These are phyloP conservation scores for Meira nashicola DNA, from an alignment of 1,284 basidiomycete genomes.

Conservation along the genomic window DNA sequence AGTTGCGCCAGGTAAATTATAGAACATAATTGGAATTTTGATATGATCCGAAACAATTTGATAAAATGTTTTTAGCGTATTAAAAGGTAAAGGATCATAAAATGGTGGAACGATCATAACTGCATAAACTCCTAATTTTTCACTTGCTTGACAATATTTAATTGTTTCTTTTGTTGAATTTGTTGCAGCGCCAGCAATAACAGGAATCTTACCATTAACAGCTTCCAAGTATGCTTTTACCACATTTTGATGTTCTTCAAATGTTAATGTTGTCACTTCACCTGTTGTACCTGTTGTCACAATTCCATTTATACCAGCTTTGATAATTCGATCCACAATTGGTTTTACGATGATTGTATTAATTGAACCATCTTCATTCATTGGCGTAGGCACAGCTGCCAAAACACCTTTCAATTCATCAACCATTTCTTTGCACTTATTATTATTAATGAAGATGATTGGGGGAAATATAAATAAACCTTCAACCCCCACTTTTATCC, in stretches of 20 bases:
- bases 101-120: constrained; percentile 10
- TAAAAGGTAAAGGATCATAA: constrained; percentile 6
- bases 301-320: background rate
- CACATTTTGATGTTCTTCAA: background rate
- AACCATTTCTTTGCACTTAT: no score
- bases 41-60: background rate
- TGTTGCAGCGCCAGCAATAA: constrained; percentile 3
- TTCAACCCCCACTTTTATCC: no score
- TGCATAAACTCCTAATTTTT: background rate
- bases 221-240: constrained; percentile 4
- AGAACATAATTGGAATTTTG: constrained; percentile 7
- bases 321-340: background rate
- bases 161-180: background rate
- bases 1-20: constrained; percentile 5
- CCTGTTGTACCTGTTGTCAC: constrained; percentile 10
- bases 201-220: background rate
- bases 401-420: background rate
- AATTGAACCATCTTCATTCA: background rate
- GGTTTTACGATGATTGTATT: background rate
- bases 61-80: background rate
- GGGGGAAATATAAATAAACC: no score
- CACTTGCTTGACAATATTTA: background rate
- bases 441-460: no score
- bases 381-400: constrained; percentile 11
- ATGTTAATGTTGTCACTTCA: constrained; percentile 2